Conservation (phyloP, 2,329 filamentous ascomycete species). For the Fusarium setosum region DNA sequence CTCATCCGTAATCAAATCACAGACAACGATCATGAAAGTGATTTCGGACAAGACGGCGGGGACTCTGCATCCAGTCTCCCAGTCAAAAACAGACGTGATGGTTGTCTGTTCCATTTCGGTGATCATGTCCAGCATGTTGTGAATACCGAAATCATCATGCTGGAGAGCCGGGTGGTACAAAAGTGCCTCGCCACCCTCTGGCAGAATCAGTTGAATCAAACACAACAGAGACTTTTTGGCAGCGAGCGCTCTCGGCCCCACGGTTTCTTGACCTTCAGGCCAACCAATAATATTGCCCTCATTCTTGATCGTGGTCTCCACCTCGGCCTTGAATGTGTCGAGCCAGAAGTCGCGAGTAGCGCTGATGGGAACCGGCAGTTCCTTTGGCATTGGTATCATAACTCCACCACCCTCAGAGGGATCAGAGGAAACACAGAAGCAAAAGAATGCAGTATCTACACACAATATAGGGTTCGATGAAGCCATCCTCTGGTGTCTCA, state of each 20-base stretch:
- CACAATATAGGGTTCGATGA: too few relatives aligned
- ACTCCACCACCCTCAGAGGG: too few relatives aligned
- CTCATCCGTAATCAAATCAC: neutral
- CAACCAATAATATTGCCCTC: slow-evolving; percentile 22
- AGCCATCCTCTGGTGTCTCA: too few relatives aligned
- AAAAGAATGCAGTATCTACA: too few relatives aligned
- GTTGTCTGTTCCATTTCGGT: neutral
- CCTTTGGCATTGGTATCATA: neutral
- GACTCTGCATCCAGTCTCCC: neutral
- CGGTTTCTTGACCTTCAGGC: neutral
- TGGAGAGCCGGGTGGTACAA: slow-evolving; percentile 49
- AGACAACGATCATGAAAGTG: neutral
- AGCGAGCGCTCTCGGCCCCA: slow-evolving; percentile 15
- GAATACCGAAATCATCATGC: slow-evolving; percentile 48
- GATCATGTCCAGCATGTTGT: neutral
- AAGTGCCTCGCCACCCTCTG: slow-evolving; percentile 3
- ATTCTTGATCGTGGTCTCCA: slow-evolving; percentile 42
- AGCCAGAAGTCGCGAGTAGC: slow-evolving; percentile 46
- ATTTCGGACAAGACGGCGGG: neutral
- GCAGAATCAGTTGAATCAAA: slow-evolving; percentile 39
- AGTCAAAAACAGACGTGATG: neutral
- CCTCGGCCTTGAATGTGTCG: slow-evolving; percentile 40
- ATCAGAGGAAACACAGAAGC: too few relatives aligned
- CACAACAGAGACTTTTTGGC: slow-evolving; percentile 43
- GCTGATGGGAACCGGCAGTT: slow-evolving; percentile 23